Percentiles rank a stretch among this genome's conserved stretches.
Conservation (phyloP, 257 asterid species). For the Nicotiana tomentosiformis region DNA sequence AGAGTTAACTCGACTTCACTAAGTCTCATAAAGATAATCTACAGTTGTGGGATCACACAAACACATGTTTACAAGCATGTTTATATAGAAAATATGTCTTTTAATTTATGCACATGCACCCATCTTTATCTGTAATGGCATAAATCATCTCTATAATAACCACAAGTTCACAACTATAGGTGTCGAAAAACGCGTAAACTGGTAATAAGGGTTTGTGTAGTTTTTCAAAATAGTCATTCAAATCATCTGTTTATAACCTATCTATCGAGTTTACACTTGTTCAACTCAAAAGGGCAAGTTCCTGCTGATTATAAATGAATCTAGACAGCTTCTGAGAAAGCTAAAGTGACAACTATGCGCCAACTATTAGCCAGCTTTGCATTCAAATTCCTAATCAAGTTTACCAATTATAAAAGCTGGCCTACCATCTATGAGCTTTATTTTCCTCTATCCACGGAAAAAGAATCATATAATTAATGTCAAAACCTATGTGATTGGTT, state of each 20-base stretch:
- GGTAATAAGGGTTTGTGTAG: neutral
- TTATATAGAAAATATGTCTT: neutral
- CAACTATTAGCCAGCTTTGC: neutral
- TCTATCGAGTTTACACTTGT: neutral
- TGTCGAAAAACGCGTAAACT: neutral
- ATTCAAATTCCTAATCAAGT: neutral
- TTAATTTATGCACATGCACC: neutral
- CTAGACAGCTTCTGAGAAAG: neutral
- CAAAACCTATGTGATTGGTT: neutral
- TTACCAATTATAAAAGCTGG: neutral
- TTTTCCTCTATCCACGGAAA: neutral
- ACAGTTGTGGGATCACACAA: neutral
- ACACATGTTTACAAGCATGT: neutral
- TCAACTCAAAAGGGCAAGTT: neutral
- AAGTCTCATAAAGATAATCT: neutral
- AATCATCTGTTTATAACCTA: neutral
- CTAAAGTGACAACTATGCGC: neutral
- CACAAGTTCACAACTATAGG: neutral
- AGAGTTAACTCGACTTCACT: neutral
- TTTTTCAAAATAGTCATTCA: neutral
- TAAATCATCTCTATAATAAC: neutral
- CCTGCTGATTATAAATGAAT: neutral
- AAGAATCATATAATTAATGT: neutral
- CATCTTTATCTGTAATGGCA: neutral
- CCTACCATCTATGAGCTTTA: neutral